Conservation (phyloP, 768 basidiomycete species). For the Phaffia australis region DNA sequence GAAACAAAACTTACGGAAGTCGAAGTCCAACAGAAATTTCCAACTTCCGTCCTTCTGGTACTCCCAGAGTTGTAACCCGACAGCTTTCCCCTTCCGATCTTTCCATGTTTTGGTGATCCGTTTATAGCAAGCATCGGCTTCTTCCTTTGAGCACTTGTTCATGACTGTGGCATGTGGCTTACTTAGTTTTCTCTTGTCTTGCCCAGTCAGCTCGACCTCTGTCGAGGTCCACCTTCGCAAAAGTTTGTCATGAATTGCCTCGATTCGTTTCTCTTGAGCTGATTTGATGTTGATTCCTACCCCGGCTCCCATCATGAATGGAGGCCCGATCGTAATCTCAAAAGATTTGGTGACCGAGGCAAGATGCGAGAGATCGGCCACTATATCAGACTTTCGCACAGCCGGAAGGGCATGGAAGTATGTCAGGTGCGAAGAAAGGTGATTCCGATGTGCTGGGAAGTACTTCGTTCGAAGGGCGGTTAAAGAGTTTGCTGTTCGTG, state of each 20-base stretch:
- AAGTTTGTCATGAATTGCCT: background rate
- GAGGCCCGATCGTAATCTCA: background rate
- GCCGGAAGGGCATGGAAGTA: slow-evolving; percentile 6
- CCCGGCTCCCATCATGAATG: slow-evolving; percentile 1
- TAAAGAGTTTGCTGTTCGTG: background rate
- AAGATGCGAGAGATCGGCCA: background rate
- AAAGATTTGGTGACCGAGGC: background rate
- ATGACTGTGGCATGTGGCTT: background rate
- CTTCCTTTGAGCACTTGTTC: background rate
- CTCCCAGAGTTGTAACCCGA: background rate
- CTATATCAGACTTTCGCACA: background rate
- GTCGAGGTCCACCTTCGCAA: background rate
- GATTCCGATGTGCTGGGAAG: slow-evolving; percentile 4
- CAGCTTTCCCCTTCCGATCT: background rate
- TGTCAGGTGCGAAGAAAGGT: slow-evolving; percentile 2
- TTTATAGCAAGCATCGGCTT: background rate
- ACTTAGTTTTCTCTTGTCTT: background rate
- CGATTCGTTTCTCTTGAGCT: background rate
- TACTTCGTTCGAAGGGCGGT: background rate
- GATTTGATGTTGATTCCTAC: background rate
- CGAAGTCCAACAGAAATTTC: no score
- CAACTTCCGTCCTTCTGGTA: slow-evolving; percentile 7
- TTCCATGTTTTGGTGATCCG: background rate
- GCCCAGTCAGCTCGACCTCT: background rate
- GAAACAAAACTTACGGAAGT: no score